These are phyloP conservation scores for Aspergillus piperis DNA, from an alignment of 2,329 filamentous ascomycete species.

Conservation along the genomic window DNA sequence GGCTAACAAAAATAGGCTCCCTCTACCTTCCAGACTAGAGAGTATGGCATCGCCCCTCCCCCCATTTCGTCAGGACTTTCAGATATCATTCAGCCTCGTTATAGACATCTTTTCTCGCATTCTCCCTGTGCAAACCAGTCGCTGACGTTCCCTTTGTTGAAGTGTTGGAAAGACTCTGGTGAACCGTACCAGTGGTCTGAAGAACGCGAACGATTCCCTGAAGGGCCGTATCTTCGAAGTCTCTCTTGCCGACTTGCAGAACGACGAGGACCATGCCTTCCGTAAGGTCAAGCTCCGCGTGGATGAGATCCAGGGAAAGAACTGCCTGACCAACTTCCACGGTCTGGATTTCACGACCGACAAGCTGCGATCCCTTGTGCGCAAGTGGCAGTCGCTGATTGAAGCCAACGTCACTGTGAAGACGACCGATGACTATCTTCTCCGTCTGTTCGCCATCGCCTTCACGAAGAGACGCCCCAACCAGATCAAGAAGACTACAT, in stretches of 20 bases:
- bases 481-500: constrained; percentile 99
- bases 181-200: constrained; percentile 98
- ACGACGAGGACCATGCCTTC: constrained; percentile 99
- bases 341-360: constrained; percentile 99
- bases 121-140: not conserved
- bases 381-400: constrained; percentile 99
- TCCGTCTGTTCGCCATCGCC: constrained; percentile 97
- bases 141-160: constrained; percentile 30
- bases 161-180: constrained; percentile 99
- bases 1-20: constrained; percentile 65
- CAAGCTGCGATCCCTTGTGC: constrained; percentile 98
- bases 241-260: constrained; percentile 97
- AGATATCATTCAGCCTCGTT: constrained; percentile 13
- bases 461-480: constrained; percentile 99
- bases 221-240: constrained; percentile 99
- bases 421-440: constrained; percentile 99
- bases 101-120: not conserved
- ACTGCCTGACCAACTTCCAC: constrained; percentile 99
- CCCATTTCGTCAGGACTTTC: constrained; percentile 7
- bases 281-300: constrained; percentile 99
- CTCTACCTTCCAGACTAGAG: constrained; percentile 91
- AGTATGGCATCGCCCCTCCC: constrained; percentile 64
- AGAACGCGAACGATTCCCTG: constrained; percentile 99
- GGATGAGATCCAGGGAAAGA: constrained; percentile 99
- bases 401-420: constrained; percentile 99